Conservation (phyloP, 106 monocot genomes). For the Acorus gramineus region DNA sequence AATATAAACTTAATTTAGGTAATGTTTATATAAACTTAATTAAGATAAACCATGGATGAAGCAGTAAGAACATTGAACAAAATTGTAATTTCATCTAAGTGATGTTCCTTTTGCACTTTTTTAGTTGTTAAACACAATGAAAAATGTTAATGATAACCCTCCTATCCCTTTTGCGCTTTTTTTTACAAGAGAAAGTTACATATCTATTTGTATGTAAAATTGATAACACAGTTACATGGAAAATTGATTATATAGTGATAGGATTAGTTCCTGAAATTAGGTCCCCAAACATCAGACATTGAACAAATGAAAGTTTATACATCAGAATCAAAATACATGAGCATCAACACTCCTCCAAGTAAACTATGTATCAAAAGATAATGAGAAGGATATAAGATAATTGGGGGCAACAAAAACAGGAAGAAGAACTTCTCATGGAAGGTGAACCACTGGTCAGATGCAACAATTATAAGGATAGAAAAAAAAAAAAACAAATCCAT, state of each 20-base stretch:
- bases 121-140: too few relatives aligned
- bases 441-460: constrained; percentile 79
- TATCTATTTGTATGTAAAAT: not conserved
- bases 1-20: too few relatives aligned
- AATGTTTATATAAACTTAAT: too few relatives aligned
- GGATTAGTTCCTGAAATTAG: constrained; percentile 98
- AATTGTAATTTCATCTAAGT: too few relatives aligned
- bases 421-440: constrained; percentile 99
- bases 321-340: constrained; percentile 31
- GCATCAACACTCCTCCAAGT: constrained; percentile 71
- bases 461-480: not conserved
- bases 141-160: too few relatives aligned
- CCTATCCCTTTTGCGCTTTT: too few relatives aligned
- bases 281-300: constrained; percentile 97
- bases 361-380: not conserved
- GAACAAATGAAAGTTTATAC: constrained; percentile 69
- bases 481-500: not conserved
- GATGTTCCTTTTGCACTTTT: too few relatives aligned
- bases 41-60: too few relatives aligned
- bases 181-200: too few relatives aligned
- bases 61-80: too few relatives aligned
- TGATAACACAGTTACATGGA: constrained; percentile 38
- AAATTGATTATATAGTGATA: constrained; percentile 93
- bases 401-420: constrained; percentile 90
- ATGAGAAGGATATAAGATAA: constrained; percentile 90